Percentiles rank a stretch among this genome's conserved stretches.
Conservation (phyloP, 1,284 basidiomycete genomes). For the Cutaneotrichosporon cavernicola region DNA sequence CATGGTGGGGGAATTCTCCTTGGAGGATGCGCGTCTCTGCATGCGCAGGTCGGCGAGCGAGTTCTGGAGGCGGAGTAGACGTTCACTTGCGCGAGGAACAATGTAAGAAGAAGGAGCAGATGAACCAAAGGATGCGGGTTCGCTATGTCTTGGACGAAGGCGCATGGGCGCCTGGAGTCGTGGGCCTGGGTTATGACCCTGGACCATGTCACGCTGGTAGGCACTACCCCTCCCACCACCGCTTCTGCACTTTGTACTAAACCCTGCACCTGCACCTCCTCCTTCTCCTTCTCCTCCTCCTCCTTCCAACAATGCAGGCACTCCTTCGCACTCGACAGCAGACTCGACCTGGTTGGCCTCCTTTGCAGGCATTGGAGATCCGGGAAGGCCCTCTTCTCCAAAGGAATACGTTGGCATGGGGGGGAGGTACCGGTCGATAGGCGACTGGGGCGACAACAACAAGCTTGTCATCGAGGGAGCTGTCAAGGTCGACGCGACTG, state of each 20-base stretch:
- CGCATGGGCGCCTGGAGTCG: conserved; percentile 1
- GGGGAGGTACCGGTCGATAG: conserved; percentile 15
- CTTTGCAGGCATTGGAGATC: neutral
- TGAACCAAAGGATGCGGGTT: conserved; percentile 4
- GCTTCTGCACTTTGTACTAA: neutral
- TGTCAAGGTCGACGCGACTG: conserved; percentile 25
- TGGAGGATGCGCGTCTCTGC: conserved; percentile 1
- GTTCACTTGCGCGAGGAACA: conserved; percentile 21
- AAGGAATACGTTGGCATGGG: conserved; percentile 8
- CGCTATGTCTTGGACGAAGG: neutral
- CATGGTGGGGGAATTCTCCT: neutral
- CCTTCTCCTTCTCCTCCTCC: neutral
- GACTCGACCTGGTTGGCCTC: neutral
- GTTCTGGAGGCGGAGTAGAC: conserved; percentile 22
- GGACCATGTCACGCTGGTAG: conserved; percentile 8
- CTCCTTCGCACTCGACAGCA: neutral
- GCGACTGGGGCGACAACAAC: conserved; percentile 23
- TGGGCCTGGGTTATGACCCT: neutral
- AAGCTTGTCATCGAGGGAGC: conserved; percentile 26
- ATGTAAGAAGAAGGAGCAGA: conserved; percentile 6
- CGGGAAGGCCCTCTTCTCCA: neutral
- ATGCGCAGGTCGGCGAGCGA: conserved; percentile 26
- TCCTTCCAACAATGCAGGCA: conserved; percentile 2
- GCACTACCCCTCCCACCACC: neutral
- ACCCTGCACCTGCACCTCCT: too few species aligned